Evolutionary conservation across 768 basidiomycete species (phyloP).

Genomic region (Tricholoma sp.): DNA sequence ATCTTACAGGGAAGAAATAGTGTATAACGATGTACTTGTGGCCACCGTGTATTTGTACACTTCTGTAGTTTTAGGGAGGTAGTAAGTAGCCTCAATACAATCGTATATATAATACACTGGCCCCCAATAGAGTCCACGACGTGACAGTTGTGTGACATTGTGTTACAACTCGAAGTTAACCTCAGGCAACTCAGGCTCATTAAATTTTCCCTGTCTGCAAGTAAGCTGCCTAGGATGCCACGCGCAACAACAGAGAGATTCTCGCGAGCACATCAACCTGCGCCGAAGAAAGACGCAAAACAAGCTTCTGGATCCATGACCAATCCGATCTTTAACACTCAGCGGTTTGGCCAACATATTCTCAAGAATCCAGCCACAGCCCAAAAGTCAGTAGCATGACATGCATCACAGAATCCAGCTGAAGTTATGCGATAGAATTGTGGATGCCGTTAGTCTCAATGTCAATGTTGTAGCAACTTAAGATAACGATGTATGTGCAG

Average conservation of each 20-base stretch:
- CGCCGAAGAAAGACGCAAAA: conserved; percentile 43
- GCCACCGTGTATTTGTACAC: neutral
- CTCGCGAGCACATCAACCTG: conserved; percentile 62
- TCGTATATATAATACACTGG: too few species aligned
- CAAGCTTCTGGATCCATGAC: conserved; percentile 46
- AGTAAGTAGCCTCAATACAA: too few species aligned
- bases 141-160: too few species aligned
- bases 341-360: conserved; percentile 96
- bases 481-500: conserved; percentile 30
- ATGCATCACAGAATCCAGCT: conserved; percentile 1
- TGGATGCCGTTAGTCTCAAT: conserved; percentile 35
- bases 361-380: conserved; percentile 90
- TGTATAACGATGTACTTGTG: conserved; percentile 4
- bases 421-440: conserved; percentile 27
- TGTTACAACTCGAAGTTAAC: too few species aligned
- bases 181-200: too few species aligned
- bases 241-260: conserved; percentile 76
- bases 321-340: conserved; percentile 94
- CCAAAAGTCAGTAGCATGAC: conserved; percentile 59
- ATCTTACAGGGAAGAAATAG: conserved; percentile 46
- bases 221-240: conserved; percentile 48
- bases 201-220: neutral
- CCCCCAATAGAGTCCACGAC: too few species aligned
- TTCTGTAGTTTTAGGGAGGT: neutral
- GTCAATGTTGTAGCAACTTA: neutral